Evolutionary conservation across 345 rosid species (phyloP).

Genomic region (Cardamine occulta): DNA sequence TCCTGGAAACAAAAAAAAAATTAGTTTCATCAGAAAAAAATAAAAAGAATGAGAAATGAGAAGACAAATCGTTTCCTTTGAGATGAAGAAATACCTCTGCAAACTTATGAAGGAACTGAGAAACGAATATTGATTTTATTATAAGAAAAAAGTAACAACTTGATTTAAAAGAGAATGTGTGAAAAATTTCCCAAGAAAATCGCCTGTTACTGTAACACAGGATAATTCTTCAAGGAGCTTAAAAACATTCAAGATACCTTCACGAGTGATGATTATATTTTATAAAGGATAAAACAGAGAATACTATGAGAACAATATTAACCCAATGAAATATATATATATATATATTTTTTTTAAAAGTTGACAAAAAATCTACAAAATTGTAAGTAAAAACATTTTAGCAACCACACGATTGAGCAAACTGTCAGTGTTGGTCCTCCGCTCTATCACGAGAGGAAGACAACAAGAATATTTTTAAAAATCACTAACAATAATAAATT

Average conservation of each 20-base stretch:
- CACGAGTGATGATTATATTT: conserved; percentile 21
- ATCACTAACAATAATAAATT: background rate
- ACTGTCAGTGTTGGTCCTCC: conserved; percentile 42
- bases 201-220: conserved; percentile 10
- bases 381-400: conserved; percentile 22
- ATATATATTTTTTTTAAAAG: background rate
- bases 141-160: conserved; percentile 21
- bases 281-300: conserved; percentile 28
- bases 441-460: conserved; percentile 39
- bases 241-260: conserved; percentile 36
- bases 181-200: conserved; percentile 33
- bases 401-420: conserved; percentile 43
- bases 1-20: background rate
- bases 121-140: conserved; percentile 30
- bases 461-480: background rate
- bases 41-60: conserved; percentile 19
- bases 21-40: background rate
- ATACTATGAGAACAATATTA: conserved; percentile 24
- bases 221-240: conserved; percentile 30
- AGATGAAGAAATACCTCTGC: conserved; percentile 47
- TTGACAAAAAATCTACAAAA: conserved; percentile 4
- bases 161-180: conserved; percentile 21
- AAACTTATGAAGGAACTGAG: conserved; percentile 36
- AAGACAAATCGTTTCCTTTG: conserved; percentile 41
- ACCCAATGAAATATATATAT: background rate